A percentile compares a stretch with the other conserved stretches of the same genome.
phyloP scores from a whole-genome alignment of 352 stramenopile genomes.

The Globisporangium parvum region DNA sequence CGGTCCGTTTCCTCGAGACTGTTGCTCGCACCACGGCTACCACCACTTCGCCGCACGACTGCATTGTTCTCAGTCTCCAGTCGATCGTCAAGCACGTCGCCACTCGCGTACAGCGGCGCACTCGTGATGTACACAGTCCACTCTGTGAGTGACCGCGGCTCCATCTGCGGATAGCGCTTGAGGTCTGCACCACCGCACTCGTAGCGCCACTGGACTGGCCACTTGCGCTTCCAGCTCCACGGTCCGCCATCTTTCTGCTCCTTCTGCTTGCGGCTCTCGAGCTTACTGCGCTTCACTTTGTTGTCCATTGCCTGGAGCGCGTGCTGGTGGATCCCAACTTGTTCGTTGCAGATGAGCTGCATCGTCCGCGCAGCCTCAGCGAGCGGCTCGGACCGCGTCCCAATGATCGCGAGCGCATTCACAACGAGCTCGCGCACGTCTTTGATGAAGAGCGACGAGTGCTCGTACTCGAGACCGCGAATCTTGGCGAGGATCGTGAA shows the following conservation, averaged over 20 bases:
- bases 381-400: conserved; percentile 49
- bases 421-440: conserved; percentile 65
- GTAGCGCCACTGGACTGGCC: conserved; percentile 68
- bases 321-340: conserved; percentile 60
- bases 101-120: conserved; percentile 58
- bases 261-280: conserved; percentile 28
- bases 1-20: not conserved
- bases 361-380: conserved; percentile 63
- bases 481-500: conserved; percentile 74
- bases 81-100: conserved; percentile 41
- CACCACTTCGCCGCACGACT: not conserved
- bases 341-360: conserved; percentile 71
- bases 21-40: not conserved
- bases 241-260: conserved; percentile 22
- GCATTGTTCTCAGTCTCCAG: conserved; percentile 2
- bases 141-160: conserved; percentile 60
- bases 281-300: conserved; percentile 49
- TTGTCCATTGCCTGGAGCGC: conserved; percentile 57
- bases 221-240: conserved; percentile 35
- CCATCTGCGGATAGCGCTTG: conserved; percentile 49
- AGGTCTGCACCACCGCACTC: conserved; percentile 72
- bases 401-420: conserved; percentile 57
- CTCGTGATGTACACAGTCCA: conserved; percentile 74
- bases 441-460: conserved; percentile 47
- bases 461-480: conserved; percentile 60